Percentiles rank a stretch among this genome's conserved stretches.
These are phyloP conservation scores for Polygonum maritimum DNA, from an alignment of 148 eudicot genomes.

Conservation along the genomic window DNA sequence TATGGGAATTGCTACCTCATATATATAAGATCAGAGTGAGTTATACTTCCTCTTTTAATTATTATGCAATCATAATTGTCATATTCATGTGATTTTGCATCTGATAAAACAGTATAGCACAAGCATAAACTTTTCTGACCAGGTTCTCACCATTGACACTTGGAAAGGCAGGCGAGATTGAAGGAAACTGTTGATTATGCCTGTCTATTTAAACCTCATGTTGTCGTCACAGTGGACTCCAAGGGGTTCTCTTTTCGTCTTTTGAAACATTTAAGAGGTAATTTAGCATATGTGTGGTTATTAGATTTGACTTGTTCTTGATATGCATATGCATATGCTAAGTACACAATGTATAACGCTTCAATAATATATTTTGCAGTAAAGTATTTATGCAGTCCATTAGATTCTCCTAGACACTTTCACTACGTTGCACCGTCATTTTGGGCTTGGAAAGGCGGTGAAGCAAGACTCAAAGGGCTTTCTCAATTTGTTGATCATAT, in stretches of 20 bases:
- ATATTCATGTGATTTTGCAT: not conserved
- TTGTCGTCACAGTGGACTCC: constrained; percentile 79
- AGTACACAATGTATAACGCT: constrained; percentile 30
- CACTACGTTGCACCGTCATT: constrained; percentile 97
- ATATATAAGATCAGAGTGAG: constrained; percentile 68
- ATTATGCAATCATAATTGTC: not conserved
- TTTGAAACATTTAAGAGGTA: constrained; percentile 72
- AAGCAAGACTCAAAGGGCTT: constrained; percentile 71
- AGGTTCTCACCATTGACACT: constrained; percentile 14
- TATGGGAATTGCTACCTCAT: constrained; percentile 93
- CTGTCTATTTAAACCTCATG: constrained; percentile 63
- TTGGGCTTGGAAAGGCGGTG: constrained; percentile 99
- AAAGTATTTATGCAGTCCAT: constrained; percentile 35
- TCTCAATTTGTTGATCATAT: constrained; percentile 74
- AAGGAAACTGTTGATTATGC: constrained; percentile 73
- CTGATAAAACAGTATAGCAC: not conserved
- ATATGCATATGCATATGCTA: constrained; percentile 17
- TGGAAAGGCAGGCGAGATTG: constrained; percentile 46
- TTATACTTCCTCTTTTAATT: not conserved
- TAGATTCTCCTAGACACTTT: constrained; percentile 55
- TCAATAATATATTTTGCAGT: constrained; percentile 55
- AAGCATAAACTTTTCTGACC: not conserved
- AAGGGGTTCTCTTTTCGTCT: constrained; percentile 94
- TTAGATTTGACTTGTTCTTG: constrained; percentile 6
- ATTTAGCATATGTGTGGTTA: constrained; percentile 7